Base-by-base conservation (phyloP, 1,284 basidiomycete species). In the Xerocomus nothofagi region DNA sequence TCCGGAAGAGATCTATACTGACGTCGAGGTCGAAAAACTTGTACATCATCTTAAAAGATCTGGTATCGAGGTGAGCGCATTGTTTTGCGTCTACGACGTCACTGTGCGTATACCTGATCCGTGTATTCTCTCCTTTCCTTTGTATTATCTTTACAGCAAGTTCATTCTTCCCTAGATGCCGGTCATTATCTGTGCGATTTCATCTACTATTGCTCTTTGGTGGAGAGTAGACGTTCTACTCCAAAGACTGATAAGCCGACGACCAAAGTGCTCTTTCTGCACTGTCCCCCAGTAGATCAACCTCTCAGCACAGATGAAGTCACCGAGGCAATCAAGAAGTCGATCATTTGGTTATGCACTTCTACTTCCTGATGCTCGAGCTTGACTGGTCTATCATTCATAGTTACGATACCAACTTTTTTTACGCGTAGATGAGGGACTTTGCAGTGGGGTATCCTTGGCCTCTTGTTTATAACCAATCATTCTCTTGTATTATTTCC, bases 141-240 rank as follows among this genome's bases (percentile, higher is more conserved):
- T 1, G 33, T 30, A 34, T 32, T 44, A 44, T 39, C 32, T 47
- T 27, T 54, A 32, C 58, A 86, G 82, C 73, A 82, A 66, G 78
- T 86, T n/a, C 80, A 82, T 60, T 76, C 81, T 20, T 88, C 86
- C 2, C 79, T 83, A 74, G 86, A 89, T 60, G 83, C 86, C 18
- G 87, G 87, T 0, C 86, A 84, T 61, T 88, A 83, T 65, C 71
- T 88, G n/a, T 84, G 81, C 63, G 87, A 89, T 68, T 89, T 85
- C 66, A 78, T 84, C 53, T 88, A 86, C 65, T 89, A 86, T 60
- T 86, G 86, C 60, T 88, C 86, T 8, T 74, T 89, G n/a, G 85
- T 84, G 6, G 86, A 88, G 62, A 76, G 81, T 18, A 79, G 75
- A 59, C 77, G 82, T 6, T 71, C 71, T 26, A 71, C 73, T 20